Evolutionary conservation across 2,329 filamentous ascomycete species (phyloP), one percentile per base, ranked within the genome.

Genomic region (Xylaria sp.): DNA sequence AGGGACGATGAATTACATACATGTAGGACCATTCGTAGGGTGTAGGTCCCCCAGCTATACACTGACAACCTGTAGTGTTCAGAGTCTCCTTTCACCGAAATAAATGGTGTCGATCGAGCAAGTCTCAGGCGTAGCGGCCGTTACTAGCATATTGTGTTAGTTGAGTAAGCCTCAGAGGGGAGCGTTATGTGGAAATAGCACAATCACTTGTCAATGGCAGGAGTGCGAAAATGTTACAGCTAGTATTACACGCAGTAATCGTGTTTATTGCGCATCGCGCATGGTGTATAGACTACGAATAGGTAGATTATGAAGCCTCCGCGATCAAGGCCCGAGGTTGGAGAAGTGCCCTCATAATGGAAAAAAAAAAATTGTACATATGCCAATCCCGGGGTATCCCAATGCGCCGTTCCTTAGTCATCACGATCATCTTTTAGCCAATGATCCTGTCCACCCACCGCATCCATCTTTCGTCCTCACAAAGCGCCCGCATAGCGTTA

Each of bases 391-490:
- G 65, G 69, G 69, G 69, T 71, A 69, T 71, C 65, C 46, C 52
- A 48, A 46, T 73, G 73, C 73, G 64, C 72, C 68, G 66, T 72
- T 69, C 70, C 46, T 72, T 52, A 67, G 54, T 58, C 58, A 44
- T 58, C 62, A 63, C 70, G 54, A 48, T 46, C 46, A 34, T 56
- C 54, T 48, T 46, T 78, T 71, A 80, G 61, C 76, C 76, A 70
- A 80, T 76, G 52, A 79, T 68, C 65, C 74, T 76, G 70, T 80
- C 78, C 44, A 80, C 74, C 78, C 78, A 80, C 50, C 63, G 57
- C 71, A 76, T 75, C 78, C 78, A 80, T 55, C 74, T 73, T 64
- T 73, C 62, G 58, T 80, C 78, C 55, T 71, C 64, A 65, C 77
- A 79, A 39, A 80, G 71, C 52, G 74, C 69, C 48, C 75, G 71